A percentile compares a stretch with the other conserved stretches of the same genome.
phyloP scores from a whole-genome alignment of 2,329 filamentous ascomycete species.

The Colletotrichum theobromicola region DNA sequence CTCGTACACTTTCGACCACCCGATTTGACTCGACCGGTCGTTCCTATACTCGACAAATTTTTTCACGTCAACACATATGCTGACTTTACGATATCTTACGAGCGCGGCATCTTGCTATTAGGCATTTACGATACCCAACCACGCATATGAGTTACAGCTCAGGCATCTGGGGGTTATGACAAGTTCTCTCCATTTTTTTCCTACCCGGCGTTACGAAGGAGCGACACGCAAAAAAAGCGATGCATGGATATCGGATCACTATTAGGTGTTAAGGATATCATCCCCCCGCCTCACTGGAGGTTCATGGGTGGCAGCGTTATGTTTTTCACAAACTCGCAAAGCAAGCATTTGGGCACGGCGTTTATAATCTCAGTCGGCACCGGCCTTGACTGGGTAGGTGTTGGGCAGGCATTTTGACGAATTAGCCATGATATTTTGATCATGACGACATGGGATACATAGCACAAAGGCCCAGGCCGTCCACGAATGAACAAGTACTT shows the following conservation, averaged over 20 bases:
- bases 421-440: background rate
- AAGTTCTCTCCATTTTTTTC: background rate
- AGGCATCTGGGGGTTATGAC: background rate
- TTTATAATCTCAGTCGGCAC: background rate
- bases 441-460: background rate
- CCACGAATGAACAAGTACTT: background rate
- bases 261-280: constrained; percentile 7
- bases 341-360: background rate
- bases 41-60: background rate
- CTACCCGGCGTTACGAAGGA: background rate
- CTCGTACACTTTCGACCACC: background rate
- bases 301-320: background rate
- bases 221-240: background rate
- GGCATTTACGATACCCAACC: constrained; percentile 27
- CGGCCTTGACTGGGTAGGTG: background rate
- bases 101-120: constrained; percentile 24
- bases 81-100: background rate
- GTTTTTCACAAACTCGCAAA: background rate
- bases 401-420: background rate
- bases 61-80: background rate
- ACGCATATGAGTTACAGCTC: constrained; percentile 7
- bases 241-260: constrained; percentile 5
- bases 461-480: background rate
- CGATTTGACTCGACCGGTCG: background rate
- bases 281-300: background rate